Percentiles rank a stretch among this genome's conserved stretches.
Conservation (phyloP, 2,329 filamentous ascomycete genomes). For the Aspergillus sp. region DNA sequence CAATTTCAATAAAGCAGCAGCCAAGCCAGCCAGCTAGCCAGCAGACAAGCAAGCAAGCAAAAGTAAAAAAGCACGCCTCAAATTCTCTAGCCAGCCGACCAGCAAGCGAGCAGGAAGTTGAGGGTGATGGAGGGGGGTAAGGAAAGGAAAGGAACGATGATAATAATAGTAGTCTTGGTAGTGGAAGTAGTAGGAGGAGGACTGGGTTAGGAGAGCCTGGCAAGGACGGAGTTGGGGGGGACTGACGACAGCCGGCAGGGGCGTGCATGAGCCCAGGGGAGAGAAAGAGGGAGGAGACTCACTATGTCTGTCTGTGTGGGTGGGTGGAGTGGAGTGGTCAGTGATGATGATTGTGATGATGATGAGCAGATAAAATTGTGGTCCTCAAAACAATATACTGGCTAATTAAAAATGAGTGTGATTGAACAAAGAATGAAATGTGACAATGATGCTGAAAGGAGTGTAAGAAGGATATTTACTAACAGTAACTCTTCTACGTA, state of each 20-base stretch:
- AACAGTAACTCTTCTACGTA: too few relatives aligned
- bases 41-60: neutral
- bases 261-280: neutral
- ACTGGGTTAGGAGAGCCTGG: neutral
- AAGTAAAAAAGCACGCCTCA: neutral
- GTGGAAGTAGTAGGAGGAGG: neutral
- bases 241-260: slow-evolving; percentile 10
- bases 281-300: neutral
- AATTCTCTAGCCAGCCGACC: slow-evolving; percentile 1
- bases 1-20: neutral
- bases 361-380: neutral
- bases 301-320: too few relatives aligned
- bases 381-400: neutral
- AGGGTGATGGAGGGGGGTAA: neutral
- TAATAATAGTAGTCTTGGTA: neutral
- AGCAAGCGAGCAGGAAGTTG: slow-evolving; percentile 1
- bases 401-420: neutral
- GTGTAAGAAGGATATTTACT: neutral
- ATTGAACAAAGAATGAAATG: neutral
- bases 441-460: slow-evolving; percentile 1
- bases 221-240: neutral
- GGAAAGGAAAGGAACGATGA: neutral
- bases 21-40: neutral
- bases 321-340: too few relatives aligned
- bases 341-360: too few relatives aligned